These are phyloP conservation scores for Balansia obtecta DNA, from an alignment of 2,329 filamentous ascomycete species.

Conservation along the genomic window DNA sequence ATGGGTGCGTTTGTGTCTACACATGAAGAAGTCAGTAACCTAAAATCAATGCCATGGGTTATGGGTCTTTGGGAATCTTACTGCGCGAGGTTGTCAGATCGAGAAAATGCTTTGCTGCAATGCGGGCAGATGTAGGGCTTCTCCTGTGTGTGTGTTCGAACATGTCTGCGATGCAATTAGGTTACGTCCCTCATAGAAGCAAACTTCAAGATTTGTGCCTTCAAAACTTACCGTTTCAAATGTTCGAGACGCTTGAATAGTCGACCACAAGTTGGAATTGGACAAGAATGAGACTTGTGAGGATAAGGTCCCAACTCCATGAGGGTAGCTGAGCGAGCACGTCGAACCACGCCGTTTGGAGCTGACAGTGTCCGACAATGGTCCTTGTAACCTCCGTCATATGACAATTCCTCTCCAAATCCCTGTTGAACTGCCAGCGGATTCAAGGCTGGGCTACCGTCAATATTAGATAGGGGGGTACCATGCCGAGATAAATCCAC, in stretches of 20 bases:
- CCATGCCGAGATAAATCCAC: constrained; percentile 78
- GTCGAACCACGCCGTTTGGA: constrained; percentile 65
- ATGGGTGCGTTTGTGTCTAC: constrained; percentile 71
- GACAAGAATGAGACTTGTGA: constrained; percentile 96
- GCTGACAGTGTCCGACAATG: constrained; percentile 58
- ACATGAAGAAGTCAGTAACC: constrained; percentile 7
- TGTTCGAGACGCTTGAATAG: constrained; percentile 99
- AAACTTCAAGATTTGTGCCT: constrained; percentile 12
- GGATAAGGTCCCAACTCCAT: constrained; percentile 96
- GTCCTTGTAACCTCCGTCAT: constrained; percentile 33
- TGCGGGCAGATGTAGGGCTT: constrained; percentile 94
- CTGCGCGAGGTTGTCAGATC: constrained; percentile 98
- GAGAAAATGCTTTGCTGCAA: constrained; percentile 97
- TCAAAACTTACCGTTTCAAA: constrained; percentile 77
- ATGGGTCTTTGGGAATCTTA: constrained; percentile 37
- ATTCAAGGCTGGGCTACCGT: constrained; percentile 69
- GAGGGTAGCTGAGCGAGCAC: constrained; percentile 86
- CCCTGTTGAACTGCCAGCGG: constrained; percentile 60
- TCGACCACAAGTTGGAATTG: constrained; percentile 94
- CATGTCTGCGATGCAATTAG: constrained; percentile 57
- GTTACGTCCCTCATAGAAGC: neutral
- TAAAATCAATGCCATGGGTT: neutral
- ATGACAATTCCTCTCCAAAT: constrained; percentile 51
- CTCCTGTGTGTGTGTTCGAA: constrained; percentile 98
- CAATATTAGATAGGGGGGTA: constrained; percentile 76